Evolutionary conservation across 139 green algal genomes (phyloP), one percentile per base, ranked within the genome.

Genomic region (Coelastrella sp.): DNA sequence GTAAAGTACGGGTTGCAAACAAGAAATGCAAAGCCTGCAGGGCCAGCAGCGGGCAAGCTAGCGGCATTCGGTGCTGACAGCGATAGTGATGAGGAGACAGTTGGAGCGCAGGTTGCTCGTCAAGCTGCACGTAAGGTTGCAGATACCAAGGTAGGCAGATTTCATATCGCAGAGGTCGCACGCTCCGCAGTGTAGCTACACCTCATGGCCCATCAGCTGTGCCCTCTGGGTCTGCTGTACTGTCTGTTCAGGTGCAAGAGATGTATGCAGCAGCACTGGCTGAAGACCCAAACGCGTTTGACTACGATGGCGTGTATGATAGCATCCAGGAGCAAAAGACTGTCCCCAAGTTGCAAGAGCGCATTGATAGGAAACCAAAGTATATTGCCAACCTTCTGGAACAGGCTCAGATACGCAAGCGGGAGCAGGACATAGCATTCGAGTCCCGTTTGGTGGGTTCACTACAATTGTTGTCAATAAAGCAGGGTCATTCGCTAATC

Each of bases 241-340:
- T 50, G 60, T 15, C 77, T 84, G 59, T 13, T n/a, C 62, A 84
- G 78, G 78, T 84, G 27, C 78, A 94, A 30, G 79, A 94, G 23
- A 80, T 94, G 87, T 95, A 97, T 35, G 92, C 91, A n/a, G 89
- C 88, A 5, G 97, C 96, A 2, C 78, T 99, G n/a, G 90, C 90
- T 11, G 87, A 98, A 78, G 97, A 99, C 79, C 90, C 97, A 0
- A 93, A 87, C 2, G 92, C 95, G 0, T 99, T 99, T 73, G 96
- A 99, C 82, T 99, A 99, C 84, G 97, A 99, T 67, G 93, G 85
- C 4, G 87, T 95, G 21, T 99, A 96, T 71, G 97, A 99, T 48
- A 85, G 74, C 80, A 96, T 99, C 4, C 93, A 94, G 82, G 59
- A 91, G 62, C 60, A 91, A 3, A 86, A 90, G 11, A 74, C 81